phyloP scores from a whole-genome alignment of 2,329 filamentous ascomycete genomes.

The Drechslera avenae region DNA sequence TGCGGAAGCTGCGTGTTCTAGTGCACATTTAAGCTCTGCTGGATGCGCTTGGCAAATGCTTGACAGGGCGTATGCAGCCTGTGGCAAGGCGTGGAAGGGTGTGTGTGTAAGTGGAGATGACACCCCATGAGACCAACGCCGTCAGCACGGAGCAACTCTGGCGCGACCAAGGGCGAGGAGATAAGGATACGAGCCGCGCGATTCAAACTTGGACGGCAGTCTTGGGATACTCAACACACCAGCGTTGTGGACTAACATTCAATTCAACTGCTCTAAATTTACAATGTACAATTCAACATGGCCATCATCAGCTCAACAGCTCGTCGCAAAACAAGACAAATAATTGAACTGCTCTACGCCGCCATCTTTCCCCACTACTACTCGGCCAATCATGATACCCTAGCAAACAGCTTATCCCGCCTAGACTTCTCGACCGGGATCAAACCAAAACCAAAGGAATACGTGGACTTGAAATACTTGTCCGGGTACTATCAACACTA shows the following conservation, averaged over 20 bases:
- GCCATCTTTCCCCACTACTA: no score
- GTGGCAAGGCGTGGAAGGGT: neutral
- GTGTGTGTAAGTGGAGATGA: neutral
- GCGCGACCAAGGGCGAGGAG: neutral
- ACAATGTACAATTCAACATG: no score
- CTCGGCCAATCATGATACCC: no score
- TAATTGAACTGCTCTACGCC: no score
- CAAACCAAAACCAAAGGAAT: neutral
- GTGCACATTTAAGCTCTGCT: conserved; percentile 2
- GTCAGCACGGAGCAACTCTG: neutral
- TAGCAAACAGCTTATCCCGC: neutral
- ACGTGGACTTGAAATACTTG: neutral
- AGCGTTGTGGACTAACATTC: no score
- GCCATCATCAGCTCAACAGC: no score
- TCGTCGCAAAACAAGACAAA: no score
- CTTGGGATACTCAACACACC: no score
- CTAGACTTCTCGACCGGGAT: neutral
- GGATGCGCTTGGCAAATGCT: conserved; percentile 4
- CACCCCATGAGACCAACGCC: neutral
- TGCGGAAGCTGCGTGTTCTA: conserved; percentile 7
- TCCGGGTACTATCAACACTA: neutral
- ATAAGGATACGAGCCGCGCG: no score
- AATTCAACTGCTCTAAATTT: no score
- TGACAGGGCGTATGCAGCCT: neutral
- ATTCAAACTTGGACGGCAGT: no score